These are phyloP conservation scores for Penicillium coffeae DNA, from an alignment of 495 filamentous ascomycete genomes.

Conservation along the genomic window DNA sequence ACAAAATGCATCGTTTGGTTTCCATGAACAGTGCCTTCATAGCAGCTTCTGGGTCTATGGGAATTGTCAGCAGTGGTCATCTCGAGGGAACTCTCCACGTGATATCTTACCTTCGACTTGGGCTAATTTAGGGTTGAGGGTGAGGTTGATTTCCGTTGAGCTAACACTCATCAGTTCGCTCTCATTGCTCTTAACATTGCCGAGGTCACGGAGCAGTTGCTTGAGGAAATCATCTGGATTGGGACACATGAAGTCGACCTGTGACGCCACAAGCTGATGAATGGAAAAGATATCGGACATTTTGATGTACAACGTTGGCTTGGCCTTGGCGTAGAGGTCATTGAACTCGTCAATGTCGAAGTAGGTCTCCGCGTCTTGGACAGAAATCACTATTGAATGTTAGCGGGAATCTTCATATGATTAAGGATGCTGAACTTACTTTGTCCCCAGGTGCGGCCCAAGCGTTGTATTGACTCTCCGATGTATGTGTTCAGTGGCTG, in stretches of 20 bases:
- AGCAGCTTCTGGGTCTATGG: constrained; percentile 77
- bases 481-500: constrained; percentile 91
- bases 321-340: constrained; percentile 90
- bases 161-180: constrained; percentile 84
- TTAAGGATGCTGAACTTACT: constrained; percentile 38
- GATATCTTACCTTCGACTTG: constrained; percentile 65
- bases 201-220: constrained; percentile 88
- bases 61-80: constrained; percentile 4
- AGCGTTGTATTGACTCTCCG: constrained; percentile 74
- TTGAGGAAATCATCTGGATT: constrained; percentile 82
- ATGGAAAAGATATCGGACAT: constrained; percentile 97
- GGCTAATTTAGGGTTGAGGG: constrained; percentile 85
- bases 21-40: constrained; percentile 93
- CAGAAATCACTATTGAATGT: constrained; percentile 62
- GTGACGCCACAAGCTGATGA: constrained; percentile 78
- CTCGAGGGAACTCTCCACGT: neutral
- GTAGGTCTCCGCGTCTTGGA: constrained; percentile 79
- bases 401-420: constrained; percentile 13
- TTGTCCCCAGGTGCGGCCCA: constrained; percentile 69
- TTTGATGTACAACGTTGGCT: constrained; percentile 97
- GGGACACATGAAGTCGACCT: constrained; percentile 71
- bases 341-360: constrained; percentile 99
- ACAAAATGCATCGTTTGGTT: constrained; percentile 94
- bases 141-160: constrained; percentile 86
- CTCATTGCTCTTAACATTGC: constrained; percentile 92